phyloP scores from a whole-genome alignment of 2,329 filamentous ascomycete genomes.

The Drechmeria coniospora region DNA sequence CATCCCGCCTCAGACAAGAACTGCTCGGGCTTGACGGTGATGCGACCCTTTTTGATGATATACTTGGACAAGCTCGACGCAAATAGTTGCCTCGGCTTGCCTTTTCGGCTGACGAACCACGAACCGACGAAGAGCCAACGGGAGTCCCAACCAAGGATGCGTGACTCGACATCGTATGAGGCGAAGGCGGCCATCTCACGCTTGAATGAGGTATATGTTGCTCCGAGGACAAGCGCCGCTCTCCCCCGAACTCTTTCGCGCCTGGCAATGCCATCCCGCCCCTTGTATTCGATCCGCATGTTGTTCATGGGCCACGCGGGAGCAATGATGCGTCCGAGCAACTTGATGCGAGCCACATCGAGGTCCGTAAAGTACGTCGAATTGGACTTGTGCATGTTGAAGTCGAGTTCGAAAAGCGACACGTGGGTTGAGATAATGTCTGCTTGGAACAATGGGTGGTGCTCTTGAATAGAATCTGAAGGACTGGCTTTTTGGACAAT shows the following conservation, averaged over 20 bases:
- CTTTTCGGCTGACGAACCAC: slow-evolving; percentile 2
- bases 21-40: not conserved
- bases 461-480: not conserved
- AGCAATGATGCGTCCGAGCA: slow-evolving; percentile 2
- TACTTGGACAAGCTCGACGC: slow-evolving; percentile 1
- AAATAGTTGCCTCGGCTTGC: not conserved
- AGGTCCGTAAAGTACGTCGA: slow-evolving; percentile 2
- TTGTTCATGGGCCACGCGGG: slow-evolving; percentile 1
- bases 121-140: slow-evolving; percentile 4
- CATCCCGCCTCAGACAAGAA: not conserved
- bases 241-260: slow-evolving; percentile 1
- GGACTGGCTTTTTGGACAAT: not conserved
- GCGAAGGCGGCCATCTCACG: slow-evolving; percentile 1
- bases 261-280: slow-evolving; percentile 1
- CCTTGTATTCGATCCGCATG: slow-evolving; percentile 3
- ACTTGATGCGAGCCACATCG: slow-evolving; percentile 1
- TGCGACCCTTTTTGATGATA: slow-evolving; percentile 1
- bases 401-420: slow-evolving; percentile 1
- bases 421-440: slow-evolving; percentile 2
- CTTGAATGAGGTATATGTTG: slow-evolving; percentile 3
- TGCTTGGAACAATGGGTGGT: slow-evolving; percentile 2
- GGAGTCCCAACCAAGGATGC: slow-evolving; percentile 2
- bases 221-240: slow-evolving; percentile 2
- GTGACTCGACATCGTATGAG: slow-evolving; percentile 2
- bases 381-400: slow-evolving; percentile 3